Evolutionary conservation across 768 basidiomycete species (phyloP), one percentile per base, ranked within the genome.

Genomic region (Leccinum rimulosum): DNA sequence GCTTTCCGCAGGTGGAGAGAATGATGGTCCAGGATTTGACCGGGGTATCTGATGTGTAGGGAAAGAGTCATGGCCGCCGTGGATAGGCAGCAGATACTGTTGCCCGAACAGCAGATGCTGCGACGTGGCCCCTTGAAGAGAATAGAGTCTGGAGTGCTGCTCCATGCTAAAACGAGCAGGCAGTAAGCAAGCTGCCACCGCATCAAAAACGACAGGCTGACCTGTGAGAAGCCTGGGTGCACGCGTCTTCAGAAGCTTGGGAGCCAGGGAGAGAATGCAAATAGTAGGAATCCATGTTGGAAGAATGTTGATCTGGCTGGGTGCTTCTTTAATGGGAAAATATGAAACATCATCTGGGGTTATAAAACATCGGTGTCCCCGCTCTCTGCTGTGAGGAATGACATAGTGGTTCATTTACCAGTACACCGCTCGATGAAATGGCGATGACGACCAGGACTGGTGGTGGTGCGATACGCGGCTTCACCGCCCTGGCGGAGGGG

Each of bases 361-460:
- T 68, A 68, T 70, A 64, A 70, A 48, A 57, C 57, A 31, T 60
- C 67, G 56, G 58, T 6, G 59, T 51, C 50, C 54, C 19, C 66
- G 40, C 64, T n/a, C 50, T 58, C 58, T 43, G 55, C 60, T 47
- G 66, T 50, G 58, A 66, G 30, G 31, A 55, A 28, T 64, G 58
- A 64, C 62, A 60, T 55, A 52, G 58, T 58, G 22, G 11, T 65
- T 68, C 68, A 68, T 61, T 59, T 63, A 49, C 53, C 36, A 50
- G 38, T 55, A 57, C 64, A 66, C 61, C 48, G 62, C 66, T 64
- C 64, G 58, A 38, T 19, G 60, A 60, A 45, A 61, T 58, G 69
- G 67, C 64, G 50, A 69, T 71, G 68, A 69, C 55, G 62, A 69
- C 53, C 45, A 59, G 50, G 50, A 56, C 58, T 57, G 54, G 54